Evolutionary conservation across 371 early-diverging fungal species (phyloP).

Genomic region (Umbelopsis sp.): DNA sequence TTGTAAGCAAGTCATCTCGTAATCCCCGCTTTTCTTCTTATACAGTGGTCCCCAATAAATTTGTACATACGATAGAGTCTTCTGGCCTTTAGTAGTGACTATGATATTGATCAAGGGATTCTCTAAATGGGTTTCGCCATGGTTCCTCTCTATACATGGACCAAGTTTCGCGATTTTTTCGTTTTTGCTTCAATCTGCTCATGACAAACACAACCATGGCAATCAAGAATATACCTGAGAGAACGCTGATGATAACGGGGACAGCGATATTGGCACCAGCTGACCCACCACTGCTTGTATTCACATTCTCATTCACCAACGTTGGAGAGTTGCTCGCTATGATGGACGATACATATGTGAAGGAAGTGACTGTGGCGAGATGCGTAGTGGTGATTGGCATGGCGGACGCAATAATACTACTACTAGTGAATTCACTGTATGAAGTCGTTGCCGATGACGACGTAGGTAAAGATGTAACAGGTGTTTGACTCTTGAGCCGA

Average conservation of each 20-base stretch:
- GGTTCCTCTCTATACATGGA: neutral
- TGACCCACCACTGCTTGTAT: neutral
- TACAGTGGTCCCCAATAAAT: neutral
- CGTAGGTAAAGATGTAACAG: too few species aligned
- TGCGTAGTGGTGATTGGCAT: too few species aligned
- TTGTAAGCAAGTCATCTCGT: neutral
- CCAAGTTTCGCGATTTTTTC: neutral
- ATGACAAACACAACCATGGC: neutral
- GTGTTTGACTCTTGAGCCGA: too few species aligned
- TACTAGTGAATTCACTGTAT: too few species aligned
- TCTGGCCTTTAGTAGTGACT: neutral
- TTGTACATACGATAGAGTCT: neutral
- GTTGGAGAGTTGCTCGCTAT: too few species aligned
- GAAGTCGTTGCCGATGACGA: too few species aligned
- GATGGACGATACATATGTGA: too few species aligned
- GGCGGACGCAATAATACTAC: too few species aligned
- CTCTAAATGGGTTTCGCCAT: neutral
- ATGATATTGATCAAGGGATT: neutral
- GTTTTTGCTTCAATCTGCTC: neutral
- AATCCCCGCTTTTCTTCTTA: neutral
- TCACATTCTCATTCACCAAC: too few species aligned
- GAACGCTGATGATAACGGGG: neutral
- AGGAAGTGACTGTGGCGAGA: too few species aligned
- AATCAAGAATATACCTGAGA: neutral
- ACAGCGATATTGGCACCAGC: neutral